A percentile compares a stretch with the other conserved stretches of the same genome.
These are phyloP conservation scores for Piper longum DNA, from an alignment of 164 flowering plant genomes.

Conservation along the genomic window DNA sequence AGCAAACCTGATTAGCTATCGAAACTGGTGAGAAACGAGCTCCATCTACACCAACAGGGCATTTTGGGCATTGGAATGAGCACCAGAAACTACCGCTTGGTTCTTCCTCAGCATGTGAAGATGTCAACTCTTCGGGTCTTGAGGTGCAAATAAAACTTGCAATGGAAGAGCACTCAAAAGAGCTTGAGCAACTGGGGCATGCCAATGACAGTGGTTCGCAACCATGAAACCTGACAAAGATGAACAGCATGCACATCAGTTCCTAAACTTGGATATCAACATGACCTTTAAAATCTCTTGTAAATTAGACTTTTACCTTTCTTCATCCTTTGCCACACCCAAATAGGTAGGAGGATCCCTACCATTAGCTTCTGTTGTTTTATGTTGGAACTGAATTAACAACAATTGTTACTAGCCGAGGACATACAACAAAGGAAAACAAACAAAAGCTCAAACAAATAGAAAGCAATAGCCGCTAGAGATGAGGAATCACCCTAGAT, in stretches of 20 bases:
- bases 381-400: constrained; percentile 50
- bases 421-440: neutral
- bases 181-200: constrained; percentile 77
- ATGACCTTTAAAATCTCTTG: neutral
- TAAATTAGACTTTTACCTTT: constrained; percentile 41
- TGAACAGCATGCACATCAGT: constrained; percentile 1
- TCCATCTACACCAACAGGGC: constrained; percentile 55
- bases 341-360: constrained; percentile 44
- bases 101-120: constrained; percentile 18
- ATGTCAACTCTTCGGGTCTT: constrained; percentile 18
- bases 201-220: constrained; percentile 72
- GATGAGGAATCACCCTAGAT: constrained; percentile 49
- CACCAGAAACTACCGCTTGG: constrained; percentile 41
- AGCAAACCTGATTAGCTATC: constrained; percentile 85
- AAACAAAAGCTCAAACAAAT: neutral
- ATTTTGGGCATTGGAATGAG: constrained; percentile 56
- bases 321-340: constrained; percentile 47
- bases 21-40: constrained; percentile 50
- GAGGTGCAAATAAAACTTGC: constrained; percentile 31
- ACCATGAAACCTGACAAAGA: constrained; percentile 55
- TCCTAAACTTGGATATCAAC: neutral
- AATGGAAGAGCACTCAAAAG: constrained; percentile 64
- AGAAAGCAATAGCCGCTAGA: neutral
- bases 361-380: constrained; percentile 31
- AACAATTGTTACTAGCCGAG: neutral